These are phyloP conservation scores for Rhododendron vialii DNA, from an alignment of 148 eudicot species.

Conservation along the genomic window DNA sequence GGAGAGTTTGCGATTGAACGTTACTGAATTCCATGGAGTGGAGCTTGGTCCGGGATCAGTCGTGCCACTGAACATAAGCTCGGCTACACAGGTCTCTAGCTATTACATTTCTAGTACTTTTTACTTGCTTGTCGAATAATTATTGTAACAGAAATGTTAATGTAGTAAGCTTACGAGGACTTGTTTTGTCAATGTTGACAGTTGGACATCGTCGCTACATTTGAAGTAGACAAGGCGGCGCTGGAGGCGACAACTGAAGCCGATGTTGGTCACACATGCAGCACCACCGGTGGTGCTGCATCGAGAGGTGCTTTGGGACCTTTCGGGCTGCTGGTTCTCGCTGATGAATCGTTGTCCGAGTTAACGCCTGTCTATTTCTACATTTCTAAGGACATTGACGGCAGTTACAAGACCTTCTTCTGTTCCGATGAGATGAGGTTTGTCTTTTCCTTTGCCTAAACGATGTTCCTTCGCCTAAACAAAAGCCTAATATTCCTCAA, in stretches of 20 bases:
- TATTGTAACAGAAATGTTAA: not conserved
- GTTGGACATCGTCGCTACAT: slow-evolving; percentile 72
- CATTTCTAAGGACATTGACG: slow-evolving; percentile 54
- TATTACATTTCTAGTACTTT: not conserved
- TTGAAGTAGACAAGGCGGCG: slow-evolving; percentile 47
- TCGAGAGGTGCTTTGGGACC: slow-evolving; percentile 69
- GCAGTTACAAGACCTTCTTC: slow-evolving; percentile 52
- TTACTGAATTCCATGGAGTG: slow-evolving; percentile 25
- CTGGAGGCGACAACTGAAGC: slow-evolving; percentile 41
- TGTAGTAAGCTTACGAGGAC: not conserved
- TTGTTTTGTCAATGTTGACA: slow-evolving; percentile 12
- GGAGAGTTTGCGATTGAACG: slow-evolving; percentile 48
- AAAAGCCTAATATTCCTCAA: not conserved
- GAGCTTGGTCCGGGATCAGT: slow-evolving; percentile 59
- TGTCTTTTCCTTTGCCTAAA: not conserved
- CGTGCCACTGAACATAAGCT: slow-evolving; percentile 47
- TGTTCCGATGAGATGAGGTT: slow-evolving; percentile 79
- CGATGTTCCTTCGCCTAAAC: not conserved
- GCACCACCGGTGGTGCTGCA: slow-evolving; percentile 40
- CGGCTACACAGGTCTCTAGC: slow-evolving; percentile 70
- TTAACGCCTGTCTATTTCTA: slow-evolving; percentile 80
- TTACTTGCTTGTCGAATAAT: not conserved
- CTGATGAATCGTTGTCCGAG: slow-evolving; percentile 65
- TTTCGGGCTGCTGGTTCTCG: slow-evolving; percentile 74
- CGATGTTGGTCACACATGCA: slow-evolving; percentile 57